Conservation (phyloP, 495 filamentous ascomycete species). For the Xylaria longipes region DNA sequence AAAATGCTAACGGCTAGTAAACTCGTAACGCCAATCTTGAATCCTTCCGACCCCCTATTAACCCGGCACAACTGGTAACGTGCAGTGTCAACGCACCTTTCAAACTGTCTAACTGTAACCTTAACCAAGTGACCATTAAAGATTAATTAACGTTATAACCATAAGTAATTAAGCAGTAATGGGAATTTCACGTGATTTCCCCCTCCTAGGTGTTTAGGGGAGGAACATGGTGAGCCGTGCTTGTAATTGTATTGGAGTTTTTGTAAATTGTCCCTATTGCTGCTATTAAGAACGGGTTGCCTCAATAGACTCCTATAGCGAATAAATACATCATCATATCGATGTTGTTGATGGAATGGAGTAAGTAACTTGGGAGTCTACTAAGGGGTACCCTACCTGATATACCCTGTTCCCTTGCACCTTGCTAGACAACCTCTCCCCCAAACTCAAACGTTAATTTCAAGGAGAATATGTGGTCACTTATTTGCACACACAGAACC, state of each 20-base stretch:
- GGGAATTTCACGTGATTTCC: not conserved
- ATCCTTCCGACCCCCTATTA: not conserved
- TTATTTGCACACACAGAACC: not conserved
- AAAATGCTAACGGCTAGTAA: not conserved
- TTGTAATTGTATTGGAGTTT: not conserved
- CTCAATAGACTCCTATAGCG: no score
- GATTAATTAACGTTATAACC: not conserved
- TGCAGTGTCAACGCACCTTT: not conserved
- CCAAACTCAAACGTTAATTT: not conserved
- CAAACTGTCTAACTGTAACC: not conserved
- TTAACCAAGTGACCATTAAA: not conserved
- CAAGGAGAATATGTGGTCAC: not conserved
- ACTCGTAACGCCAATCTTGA: not conserved
- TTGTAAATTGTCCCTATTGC: not conserved
- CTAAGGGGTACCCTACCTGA: not conserved
- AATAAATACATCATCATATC: not conserved
- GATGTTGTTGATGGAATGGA: not conserved
- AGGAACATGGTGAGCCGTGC: not conserved
- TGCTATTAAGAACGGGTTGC: no score
- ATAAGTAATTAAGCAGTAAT: not conserved
- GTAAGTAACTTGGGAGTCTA: not conserved
- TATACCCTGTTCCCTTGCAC: not conserved
- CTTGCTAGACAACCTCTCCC: not conserved
- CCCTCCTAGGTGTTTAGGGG: not conserved
- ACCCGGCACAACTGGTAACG: not conserved